Conservation (phyloP, 1,284 basidiomycete genomes). For the Paramarasmius palmivorus region DNA sequence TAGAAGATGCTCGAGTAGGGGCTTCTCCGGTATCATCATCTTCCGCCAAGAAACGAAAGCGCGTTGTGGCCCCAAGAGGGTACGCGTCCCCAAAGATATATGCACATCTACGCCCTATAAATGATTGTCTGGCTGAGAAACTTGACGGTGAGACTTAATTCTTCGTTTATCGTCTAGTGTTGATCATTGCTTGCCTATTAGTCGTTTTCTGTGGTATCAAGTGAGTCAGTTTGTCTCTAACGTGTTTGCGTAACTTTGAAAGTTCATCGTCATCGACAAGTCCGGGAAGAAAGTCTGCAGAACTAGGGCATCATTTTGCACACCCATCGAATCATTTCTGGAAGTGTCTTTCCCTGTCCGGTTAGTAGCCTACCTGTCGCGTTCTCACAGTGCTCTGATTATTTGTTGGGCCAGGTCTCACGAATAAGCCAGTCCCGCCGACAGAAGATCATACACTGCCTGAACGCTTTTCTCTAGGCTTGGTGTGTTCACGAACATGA, state of each 20-base stretch:
- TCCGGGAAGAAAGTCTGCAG: conserved; percentile 60
- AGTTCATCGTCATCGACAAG: conserved; percentile 27
- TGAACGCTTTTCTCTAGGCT: conserved; percentile 46
- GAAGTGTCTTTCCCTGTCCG: conserved; percentile 55
- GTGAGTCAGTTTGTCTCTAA: conserved; percentile 31
- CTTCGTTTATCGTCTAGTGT: neutral
- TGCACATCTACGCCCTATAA: conserved; percentile 41
- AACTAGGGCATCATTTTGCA: conserved; percentile 70
- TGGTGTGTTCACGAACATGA: conserved; percentile 37
- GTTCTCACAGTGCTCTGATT: neutral
- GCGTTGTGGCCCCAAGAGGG: conserved; percentile 29
- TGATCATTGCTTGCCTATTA: conserved; percentile 22
- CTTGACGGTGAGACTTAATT: conserved; percentile 41
- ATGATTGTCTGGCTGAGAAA: conserved; percentile 40
- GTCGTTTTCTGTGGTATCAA: conserved; percentile 72
- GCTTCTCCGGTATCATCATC: too few species aligned
- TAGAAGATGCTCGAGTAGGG: too few species aligned
- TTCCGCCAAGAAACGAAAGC: neutral
- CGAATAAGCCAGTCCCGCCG: conserved; percentile 42
- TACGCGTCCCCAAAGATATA: conserved; percentile 49
- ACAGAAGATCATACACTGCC: conserved; percentile 48
- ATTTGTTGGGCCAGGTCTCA: conserved; percentile 40
- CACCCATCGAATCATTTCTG: conserved; percentile 73
- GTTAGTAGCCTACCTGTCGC: conserved; percentile 27
- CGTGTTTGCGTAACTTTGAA: conserved; percentile 4